Evolutionary conservation across 768 basidiomycete species (phyloP), one percentile per base, ranked within the genome.

Genomic region (Phaeotremella fagi): DNA sequence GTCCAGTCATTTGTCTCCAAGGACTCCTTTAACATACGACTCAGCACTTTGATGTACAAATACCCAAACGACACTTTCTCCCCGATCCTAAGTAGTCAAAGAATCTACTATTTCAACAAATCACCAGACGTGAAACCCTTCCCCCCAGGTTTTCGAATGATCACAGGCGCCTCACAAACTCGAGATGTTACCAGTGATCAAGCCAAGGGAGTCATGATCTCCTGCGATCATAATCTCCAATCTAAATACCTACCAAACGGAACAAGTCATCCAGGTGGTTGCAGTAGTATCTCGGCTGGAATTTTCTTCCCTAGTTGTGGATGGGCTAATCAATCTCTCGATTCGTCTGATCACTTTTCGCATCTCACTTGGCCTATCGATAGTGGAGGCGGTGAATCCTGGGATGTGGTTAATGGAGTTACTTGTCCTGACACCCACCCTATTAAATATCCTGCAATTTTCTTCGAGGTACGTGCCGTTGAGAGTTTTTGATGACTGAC

Each of bases 61-160:
- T 69, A 54, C 53, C 41, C 38, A 1, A 72, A 75, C 53, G 66
- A 65, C 25, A 60, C 67, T 11, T 68, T 71, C 55, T n/a, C 56
- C 1, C 58, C 59, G 4, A 61, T 73, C 18, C 52, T 62, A n/a
- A 61, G 61, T 15, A 52, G 55, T 1, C 48, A 50, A 9, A 55
- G 73, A 7, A 66, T 75, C 57, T 75, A 73, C 59, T 75, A 75
- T 54, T 71, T 63, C 57, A 52, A 45, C 55, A 68, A 63, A 42
- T 48, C 31, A 26, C 37, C 45, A 22, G 50, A 68, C 15, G 61
- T 67, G 37, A 45, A 59, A 25, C 66, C 68, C 20, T 71, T 66
- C 55, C 66, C 69, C 1, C 59, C 54, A 24, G 69, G 66, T 23
- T 45, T 68, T 11, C 60, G 55, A 9, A 71, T 71, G 69, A 56